Percentiles rank a stretch among this genome's conserved stretches.
phyloP scores from a whole-genome alignment of 1,284 basidiomycete species.

The Tylopilus sp. region DNA sequence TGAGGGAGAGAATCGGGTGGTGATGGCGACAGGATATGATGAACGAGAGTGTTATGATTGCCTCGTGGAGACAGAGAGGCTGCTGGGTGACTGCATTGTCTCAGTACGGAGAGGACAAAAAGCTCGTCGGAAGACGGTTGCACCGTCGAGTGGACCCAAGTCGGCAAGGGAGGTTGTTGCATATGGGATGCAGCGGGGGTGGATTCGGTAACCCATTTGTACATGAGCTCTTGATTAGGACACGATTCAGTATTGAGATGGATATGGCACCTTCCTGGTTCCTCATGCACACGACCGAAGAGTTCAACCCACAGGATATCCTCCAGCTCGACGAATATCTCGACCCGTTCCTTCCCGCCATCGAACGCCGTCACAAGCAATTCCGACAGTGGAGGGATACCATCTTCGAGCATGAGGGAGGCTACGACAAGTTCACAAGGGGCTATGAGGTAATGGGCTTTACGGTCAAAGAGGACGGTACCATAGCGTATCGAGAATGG shows the following conservation, averaged over 20 bases:
- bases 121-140: conserved; percentile 25
- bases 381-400: conserved; percentile 74
- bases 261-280: conserved; percentile 11
- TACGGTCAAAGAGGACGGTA: conserved; percentile 64
- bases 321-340: conserved; percentile 71
- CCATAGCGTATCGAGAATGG: conserved; percentile 91
- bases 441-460: conserved; percentile 88
- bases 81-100: conserved; percentile 24
- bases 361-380: conserved; percentile 67
- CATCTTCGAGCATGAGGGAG: conserved; percentile 78
- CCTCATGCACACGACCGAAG: conserved; percentile 18
- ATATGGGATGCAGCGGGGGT: conserved; percentile 27
- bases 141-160: conserved; percentile 14
- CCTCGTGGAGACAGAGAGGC: conserved; percentile 33
- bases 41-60: conserved; percentile 35
- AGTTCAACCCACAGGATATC: conserved; percentile 53
- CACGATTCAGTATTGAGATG: no score
- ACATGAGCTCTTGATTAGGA: conserved; percentile 10
- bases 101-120: conserved; percentile 18
- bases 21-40: conserved; percentile 21
- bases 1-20: conserved; percentile 7
- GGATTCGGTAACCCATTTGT: conserved; percentile 20
- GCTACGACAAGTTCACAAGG: conserved; percentile 85
- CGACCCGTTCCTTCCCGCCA: conserved; percentile 67
- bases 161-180: conserved; percentile 33